Evolutionary conservation across 306 rosid species (phyloP).

Genomic region (Begonia masoniana): DNA sequence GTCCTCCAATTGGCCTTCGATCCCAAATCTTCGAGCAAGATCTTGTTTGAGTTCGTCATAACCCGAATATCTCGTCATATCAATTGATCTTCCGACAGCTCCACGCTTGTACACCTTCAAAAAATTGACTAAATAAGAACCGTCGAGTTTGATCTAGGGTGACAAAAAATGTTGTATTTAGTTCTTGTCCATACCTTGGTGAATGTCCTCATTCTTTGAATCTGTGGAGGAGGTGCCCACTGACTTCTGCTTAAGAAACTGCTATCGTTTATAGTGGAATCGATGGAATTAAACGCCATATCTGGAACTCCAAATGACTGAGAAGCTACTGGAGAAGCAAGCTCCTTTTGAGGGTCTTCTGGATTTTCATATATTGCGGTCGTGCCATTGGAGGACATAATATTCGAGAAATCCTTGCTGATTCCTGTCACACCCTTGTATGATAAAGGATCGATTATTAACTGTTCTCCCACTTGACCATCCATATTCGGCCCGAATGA

Average conservation of each 20-base stretch:
- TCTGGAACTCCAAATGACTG: conserved; percentile 88
- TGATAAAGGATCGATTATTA: conserved; percentile 49
- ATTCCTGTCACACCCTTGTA: conserved; percentile 43
- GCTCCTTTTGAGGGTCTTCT: conserved; percentile 75
- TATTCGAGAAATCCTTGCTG: conserved; percentile 48
- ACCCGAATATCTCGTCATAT: conserved; percentile 67
- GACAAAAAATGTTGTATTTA: neutral
- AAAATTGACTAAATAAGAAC: conserved; percentile 6
- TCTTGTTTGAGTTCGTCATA: conserved; percentile 87
- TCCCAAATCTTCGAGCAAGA: conserved; percentile 85
- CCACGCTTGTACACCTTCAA: conserved; percentile 90
- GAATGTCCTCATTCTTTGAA: conserved; percentile 83
- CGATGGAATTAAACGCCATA: conserved; percentile 75
- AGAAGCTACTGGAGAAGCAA: conserved; percentile 82
- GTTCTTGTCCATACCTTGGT: conserved; percentile 52
- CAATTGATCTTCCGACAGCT: conserved; percentile 98
- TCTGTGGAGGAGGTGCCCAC: conserved; percentile 67
- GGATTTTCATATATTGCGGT: conserved; percentile 41
- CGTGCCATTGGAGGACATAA: conserved; percentile 48
- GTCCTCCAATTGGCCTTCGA: conserved; percentile 92
- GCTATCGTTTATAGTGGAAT: conserved; percentile 63
- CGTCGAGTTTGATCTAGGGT: conserved; percentile 2
- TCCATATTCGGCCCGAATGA: conserved; percentile 46
- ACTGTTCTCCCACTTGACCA: conserved; percentile 38
- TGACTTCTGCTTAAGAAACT: conserved; percentile 52